phyloP scores from a whole-genome alignment of 2,329 filamentous ascomycete genomes.

The Diaporthe citrichinensis region DNA sequence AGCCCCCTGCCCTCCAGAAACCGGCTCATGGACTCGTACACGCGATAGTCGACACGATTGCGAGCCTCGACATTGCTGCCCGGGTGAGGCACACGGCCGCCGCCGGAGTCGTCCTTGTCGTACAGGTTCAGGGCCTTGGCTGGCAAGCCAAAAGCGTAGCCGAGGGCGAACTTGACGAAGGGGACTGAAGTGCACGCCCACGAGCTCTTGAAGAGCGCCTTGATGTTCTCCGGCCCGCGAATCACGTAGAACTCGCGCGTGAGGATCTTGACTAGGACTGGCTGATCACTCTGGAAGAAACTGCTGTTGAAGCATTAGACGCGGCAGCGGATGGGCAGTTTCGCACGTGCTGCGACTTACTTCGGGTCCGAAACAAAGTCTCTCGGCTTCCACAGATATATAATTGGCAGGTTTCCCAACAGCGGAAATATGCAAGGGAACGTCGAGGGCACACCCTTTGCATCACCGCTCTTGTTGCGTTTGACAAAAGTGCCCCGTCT shows the following conservation, averaged over 20 bases:
- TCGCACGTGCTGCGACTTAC: not conserved
- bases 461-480: not conserved
- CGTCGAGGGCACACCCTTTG: not conserved
- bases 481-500: not conserved
- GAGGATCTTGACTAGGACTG: not conserved
- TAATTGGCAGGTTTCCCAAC: not conserved
- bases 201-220: not conserved
- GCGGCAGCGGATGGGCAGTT: not conserved
- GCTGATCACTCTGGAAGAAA: not conserved
- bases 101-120: not conserved
- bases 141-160: not conserved
- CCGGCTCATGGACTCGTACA: not conserved
- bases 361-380: not conserved
- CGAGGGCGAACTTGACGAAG: constrained; percentile 17
- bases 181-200: not conserved
- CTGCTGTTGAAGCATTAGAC: not conserved
- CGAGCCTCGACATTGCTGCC: not conserved
- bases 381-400: constrained; percentile 3
- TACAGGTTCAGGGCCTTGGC: not conserved
- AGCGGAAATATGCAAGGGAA: not conserved
- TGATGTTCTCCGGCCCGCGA: not conserved
- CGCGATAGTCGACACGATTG: not conserved
- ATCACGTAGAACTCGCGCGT: not conserved
- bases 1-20: not conserved
- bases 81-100: not conserved